These are phyloP conservation scores for Beauveria sp. DNA, from an alignment of 2,329 filamentous ascomycete genomes.

Conservation along the genomic window DNA sequence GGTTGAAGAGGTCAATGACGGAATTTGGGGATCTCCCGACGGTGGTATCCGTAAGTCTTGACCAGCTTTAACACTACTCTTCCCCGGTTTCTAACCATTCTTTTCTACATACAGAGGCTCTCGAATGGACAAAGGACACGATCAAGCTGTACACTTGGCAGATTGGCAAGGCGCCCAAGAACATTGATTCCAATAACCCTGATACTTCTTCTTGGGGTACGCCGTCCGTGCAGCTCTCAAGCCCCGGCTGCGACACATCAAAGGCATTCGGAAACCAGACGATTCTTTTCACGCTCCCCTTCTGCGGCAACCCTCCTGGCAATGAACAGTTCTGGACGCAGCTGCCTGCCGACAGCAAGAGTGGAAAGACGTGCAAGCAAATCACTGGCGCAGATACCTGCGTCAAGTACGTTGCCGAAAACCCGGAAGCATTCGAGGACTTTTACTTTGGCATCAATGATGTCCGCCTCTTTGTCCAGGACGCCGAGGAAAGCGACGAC, in stretches of 20 bases:
- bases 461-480: neutral
- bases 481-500: too few species aligned
- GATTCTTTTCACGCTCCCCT: neutral
- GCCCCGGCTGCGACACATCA: neutral
- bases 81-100: too few species aligned
- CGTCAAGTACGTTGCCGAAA: conserved; percentile 1
- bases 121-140: conserved; percentile 28
- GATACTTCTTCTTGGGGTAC: conserved; percentile 10
- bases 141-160: conserved; percentile 32
- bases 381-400: neutral
- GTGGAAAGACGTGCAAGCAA: neutral
- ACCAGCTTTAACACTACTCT: too few species aligned
- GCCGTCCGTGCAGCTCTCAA: conserved; percentile 2
- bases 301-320: conserved; percentile 3
- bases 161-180: conserved; percentile 18
- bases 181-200: conserved; percentile 16
- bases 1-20: neutral
- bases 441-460: conserved; percentile 4
- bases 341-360: neutral
- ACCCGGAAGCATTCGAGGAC: neutral
- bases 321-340: conserved; percentile 1
- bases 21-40: neutral
- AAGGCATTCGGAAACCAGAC: conserved; percentile 1
- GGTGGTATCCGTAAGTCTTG: neutral
- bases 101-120: conserved; percentile 19